phyloP scores from a whole-genome alignment of 108 stramenopile species.

The Cyclotella baltica region DNA sequence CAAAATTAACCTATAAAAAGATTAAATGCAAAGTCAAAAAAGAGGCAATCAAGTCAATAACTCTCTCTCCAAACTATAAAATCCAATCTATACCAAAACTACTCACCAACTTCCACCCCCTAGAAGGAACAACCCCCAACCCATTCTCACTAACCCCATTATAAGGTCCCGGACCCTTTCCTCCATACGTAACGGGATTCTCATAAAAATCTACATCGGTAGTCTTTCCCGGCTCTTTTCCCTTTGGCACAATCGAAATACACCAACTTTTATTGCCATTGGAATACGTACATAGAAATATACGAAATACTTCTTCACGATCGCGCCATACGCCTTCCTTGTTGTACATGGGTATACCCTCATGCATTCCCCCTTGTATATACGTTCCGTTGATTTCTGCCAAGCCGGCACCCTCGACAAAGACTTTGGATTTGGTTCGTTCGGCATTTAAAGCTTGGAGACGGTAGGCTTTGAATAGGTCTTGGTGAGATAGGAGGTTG shows the following conservation, averaged over 20 bases:
- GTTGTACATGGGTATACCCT: conserved; percentile 69
- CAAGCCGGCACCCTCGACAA: conserved; percentile 81
- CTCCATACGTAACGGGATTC: conserved; percentile 48
- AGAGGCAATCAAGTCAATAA: no score
- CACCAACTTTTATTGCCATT: conserved; percentile 90
- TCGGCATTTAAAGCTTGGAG: conserved; percentile 53
- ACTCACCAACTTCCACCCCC: conserved; percentile 54
- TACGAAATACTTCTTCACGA: conserved; percentile 48
- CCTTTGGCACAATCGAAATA: conserved; percentile 84
- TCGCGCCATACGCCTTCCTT: conserved; percentile 65
- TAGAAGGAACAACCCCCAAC: conserved; percentile 35
- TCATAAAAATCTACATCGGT: conserved; percentile 90
- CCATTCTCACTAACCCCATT: conserved; percentile 31
- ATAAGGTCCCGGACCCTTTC: conserved; percentile 6
- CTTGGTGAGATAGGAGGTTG: conserved; percentile 33
- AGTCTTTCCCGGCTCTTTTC: conserved; percentile 77
- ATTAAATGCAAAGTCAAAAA: no score
- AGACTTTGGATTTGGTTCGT: conserved; percentile 56
- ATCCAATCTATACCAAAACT: no score
- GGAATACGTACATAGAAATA: conserved; percentile 86
- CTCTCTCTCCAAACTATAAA: no score
- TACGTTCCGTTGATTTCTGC: conserved; percentile 81
- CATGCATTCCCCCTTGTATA: conserved; percentile 65
- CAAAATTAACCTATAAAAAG: no score
- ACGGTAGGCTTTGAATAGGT: conserved; percentile 48